phyloP scores from a whole-genome alignment of 78 protist species.

The Blattamonas nauphoetae region DNA sequence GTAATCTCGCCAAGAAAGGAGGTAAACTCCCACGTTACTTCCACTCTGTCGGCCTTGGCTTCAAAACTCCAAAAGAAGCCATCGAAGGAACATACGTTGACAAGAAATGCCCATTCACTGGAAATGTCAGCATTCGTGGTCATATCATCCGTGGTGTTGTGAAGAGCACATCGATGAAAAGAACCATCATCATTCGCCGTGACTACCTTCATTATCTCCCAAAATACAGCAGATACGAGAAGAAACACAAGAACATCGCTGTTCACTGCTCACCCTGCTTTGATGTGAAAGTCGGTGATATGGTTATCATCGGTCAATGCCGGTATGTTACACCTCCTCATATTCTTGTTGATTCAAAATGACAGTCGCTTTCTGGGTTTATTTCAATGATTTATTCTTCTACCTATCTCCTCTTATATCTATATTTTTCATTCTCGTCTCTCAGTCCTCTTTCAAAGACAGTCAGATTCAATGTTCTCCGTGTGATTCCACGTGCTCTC shows the following conservation, averaged over 20 bases:
- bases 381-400: too few relatives aligned
- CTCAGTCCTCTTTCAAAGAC: slow-evolving; percentile 89
- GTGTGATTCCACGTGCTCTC: slow-evolving; percentile 33
- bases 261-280: slow-evolving; percentile 95
- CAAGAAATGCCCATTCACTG: slow-evolving; percentile 99
- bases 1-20: slow-evolving; percentile 16
- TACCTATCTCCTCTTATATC: too few relatives aligned
- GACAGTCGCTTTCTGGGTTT: too few relatives aligned
- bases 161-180: slow-evolving; percentile 61
- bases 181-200: slow-evolving; percentile 83
- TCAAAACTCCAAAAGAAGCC: slow-evolving; percentile 91
- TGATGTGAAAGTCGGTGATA: slow-evolving; percentile 78
- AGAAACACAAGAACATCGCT: slow-evolving; percentile 93
- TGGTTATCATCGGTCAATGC: slow-evolving; percentile 87
- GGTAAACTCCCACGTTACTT: slow-evolving; percentile 51
- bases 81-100: slow-evolving; percentile 87
- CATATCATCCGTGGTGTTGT: slow-evolving; percentile 85
- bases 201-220: slow-evolving; percentile 95
- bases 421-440: background rate
- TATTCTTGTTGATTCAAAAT: background rate
- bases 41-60: slow-evolving; percentile 93
- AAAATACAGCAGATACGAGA: slow-evolving; percentile 98
- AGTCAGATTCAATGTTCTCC: slow-evolving; percentile 94
- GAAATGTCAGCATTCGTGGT: slow-evolving; percentile 95
- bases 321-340: too few relatives aligned